Evolutionary conservation across 306 rosid species (phyloP), one percentile per base, ranked within the genome.

Genomic region (Purshia tridentata): DNA sequence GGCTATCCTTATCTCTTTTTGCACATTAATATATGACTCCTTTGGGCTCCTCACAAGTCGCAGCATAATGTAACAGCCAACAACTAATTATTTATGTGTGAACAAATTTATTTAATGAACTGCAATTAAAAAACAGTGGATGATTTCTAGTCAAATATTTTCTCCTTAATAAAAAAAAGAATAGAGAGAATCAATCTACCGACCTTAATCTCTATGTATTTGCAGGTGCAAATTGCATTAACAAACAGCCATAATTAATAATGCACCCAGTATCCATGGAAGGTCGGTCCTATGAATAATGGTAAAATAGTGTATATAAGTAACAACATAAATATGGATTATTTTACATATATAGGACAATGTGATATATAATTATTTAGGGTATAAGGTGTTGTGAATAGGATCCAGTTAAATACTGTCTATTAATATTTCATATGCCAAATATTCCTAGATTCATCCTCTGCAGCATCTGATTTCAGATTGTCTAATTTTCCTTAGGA

Each of bases 11-110:
- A 48, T 9, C 0, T 20, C 19, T 55, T 23, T 39, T 3, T 14
- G 3, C 37, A 14, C 4, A 23, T 14, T 0, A 39, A 37, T 2
- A 22, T 8, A 7, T 0, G 22, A 9, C 20, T n/a, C 29, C 42
- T 19, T 19, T 13, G 70, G 70, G 20, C 41, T 20, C 70, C 70
- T 46, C 70, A 45, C 69, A 64, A 45, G 40, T 44, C 54, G 20
- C 14, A 63, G 14, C 22, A 61, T 18, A 18, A 62, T 6, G 20
- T 19, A 3, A 66, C 9, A 66, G 8, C 23, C 35, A 51, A 66
- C 56, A 66, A 8, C 71, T 23, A 47, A 8, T 4, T 40, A 42
- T 63, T 40, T 63, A 63, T 65, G 1, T 29, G n/a, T 10, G 64
- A 29, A 58, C 42, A 29, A 29, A 29, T 29, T 29, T 29, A 29